These are phyloP conservation scores for Phytophthora cactorum DNA, from an alignment of 352 stramenopile species.

Conservation along the genomic window DNA sequence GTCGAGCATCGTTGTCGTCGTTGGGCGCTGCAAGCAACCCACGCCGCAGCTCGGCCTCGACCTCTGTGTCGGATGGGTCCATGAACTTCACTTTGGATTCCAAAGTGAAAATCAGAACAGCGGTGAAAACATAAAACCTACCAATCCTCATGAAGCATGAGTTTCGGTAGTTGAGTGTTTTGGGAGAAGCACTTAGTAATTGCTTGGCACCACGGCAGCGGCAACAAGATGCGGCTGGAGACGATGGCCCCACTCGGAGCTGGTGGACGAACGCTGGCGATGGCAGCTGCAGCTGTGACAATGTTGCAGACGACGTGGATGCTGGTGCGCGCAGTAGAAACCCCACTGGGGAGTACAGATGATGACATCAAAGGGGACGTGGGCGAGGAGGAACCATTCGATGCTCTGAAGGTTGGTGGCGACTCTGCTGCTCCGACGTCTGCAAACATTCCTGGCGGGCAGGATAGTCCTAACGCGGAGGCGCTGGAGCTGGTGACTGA, in stretches of 20 bases:
- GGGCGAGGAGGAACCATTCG: constrained; percentile 12
- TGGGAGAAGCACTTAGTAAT: constrained; percentile 4
- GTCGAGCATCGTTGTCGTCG: not conserved
- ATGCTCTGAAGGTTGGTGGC: not conserved
- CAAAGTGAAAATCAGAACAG: not conserved
- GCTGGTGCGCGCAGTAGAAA: constrained; percentile 5
- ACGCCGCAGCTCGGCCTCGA: constrained; percentile 34
- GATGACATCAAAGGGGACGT: constrained; percentile 1
- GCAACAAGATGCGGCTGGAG: constrained; percentile 15
- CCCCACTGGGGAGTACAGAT: constrained; percentile 5
- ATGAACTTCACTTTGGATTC: constrained; percentile 20
- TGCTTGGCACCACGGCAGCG: constrained; percentile 9
- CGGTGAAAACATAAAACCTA: constrained; percentile 5
- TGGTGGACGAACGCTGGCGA: constrained; percentile 3
- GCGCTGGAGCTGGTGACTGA: constrained; percentile 16
- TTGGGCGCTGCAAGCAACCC: constrained; percentile 24
- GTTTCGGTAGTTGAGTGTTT: constrained; percentile 18
- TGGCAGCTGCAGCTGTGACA: constrained; percentile 1
- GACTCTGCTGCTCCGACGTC: not conserved
- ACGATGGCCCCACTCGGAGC: constrained; percentile 5
- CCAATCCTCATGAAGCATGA: constrained; percentile 9
- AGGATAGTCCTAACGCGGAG: constrained; percentile 6
- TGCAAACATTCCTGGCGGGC: not conserved
- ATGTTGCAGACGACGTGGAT: constrained; percentile 11
- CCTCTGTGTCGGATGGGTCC: constrained; percentile 10